Percentiles rank a stretch among this genome's conserved stretches.
phyloP scores from a whole-genome alignment of 805 yeast genomes.

The Kockiozyma suomiensis region DNA sequence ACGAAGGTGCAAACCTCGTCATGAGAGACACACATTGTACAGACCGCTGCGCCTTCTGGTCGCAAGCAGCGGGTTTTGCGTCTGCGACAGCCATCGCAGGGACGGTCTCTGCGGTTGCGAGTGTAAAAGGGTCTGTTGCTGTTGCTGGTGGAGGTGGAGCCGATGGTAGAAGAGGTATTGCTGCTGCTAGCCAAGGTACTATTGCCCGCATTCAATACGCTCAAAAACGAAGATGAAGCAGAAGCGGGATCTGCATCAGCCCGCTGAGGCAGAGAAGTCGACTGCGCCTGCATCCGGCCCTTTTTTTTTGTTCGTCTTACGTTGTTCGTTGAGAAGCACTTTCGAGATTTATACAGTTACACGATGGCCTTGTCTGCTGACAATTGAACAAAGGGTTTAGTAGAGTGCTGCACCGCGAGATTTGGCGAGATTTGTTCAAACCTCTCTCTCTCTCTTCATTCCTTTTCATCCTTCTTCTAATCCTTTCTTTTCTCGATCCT shows the following conservation, averaged over 20 bases:
- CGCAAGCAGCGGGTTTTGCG: slow-evolving; percentile 45
- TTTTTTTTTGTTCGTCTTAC: not conserved
- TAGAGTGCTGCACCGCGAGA: too few species aligned
- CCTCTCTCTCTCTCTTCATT: too few species aligned
- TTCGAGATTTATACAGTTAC: too few species aligned
- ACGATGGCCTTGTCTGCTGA: too few species aligned
- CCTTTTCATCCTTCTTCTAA: too few species aligned
- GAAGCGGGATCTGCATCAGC: not conserved
- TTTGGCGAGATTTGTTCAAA: too few species aligned
- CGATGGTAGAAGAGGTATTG: not conserved
- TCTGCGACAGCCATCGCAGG: slow-evolving; percentile 47
- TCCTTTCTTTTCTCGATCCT: too few species aligned
- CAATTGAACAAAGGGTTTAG: too few species aligned
- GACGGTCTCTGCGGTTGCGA: slow-evolving; percentile 40
- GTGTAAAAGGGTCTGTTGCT: slow-evolving; percentile 34
- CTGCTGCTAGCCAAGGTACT: too few species aligned
- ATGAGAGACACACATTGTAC: slow-evolving; percentile 43
- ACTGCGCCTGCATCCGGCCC: slow-evolving; percentile 9
- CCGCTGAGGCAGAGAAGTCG: not conserved
- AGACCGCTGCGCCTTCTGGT: slow-evolving; percentile 34
- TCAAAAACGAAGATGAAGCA: not conserved
- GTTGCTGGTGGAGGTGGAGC: not conserved
- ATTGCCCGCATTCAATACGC: too few species aligned
- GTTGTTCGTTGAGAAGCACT: too few species aligned
- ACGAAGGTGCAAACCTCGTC: slow-evolving; percentile 41